phyloP scores from a whole-genome alignment of 164 flowering plant species.

The Macadamia integrifolia region DNA sequence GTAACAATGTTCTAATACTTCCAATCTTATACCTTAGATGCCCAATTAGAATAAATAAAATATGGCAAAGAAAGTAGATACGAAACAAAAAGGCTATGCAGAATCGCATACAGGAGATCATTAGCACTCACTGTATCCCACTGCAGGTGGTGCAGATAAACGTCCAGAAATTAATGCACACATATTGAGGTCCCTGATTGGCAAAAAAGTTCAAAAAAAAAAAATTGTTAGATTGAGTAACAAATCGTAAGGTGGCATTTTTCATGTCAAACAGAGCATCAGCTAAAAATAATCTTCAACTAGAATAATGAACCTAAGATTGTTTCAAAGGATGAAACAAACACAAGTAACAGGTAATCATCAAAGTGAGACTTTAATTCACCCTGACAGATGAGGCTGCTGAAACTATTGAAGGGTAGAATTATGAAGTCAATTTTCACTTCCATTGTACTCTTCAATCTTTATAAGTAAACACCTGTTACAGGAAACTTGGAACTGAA shows the following conservation, averaged over 20 bases:
- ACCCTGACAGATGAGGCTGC: no score
- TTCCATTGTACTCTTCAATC: no score
- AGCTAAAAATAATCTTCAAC: background rate
- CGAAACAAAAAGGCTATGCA: background rate
- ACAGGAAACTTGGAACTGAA: no score
- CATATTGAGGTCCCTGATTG: constrained; percentile 83
- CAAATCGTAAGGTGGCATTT: background rate
- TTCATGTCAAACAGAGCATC: background rate
- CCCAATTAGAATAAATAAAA: constrained; percentile 1
- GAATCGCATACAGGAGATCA: background rate
- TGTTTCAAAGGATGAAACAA: no score
- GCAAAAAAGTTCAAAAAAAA: background rate
- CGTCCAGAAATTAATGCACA: constrained; percentile 76
- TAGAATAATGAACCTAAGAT: no score
- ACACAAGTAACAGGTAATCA: no score
- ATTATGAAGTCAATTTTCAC: no score
- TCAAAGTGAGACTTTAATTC: no score
- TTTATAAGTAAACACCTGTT: no score
- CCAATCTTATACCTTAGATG: background rate
- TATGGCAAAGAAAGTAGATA: background rate
- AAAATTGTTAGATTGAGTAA: background rate
- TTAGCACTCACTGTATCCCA: constrained; percentile 71
- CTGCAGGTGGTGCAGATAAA: constrained; percentile 80
- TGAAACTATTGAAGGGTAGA: no score
- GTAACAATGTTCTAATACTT: no score